Base-by-base conservation (phyloP, 1,284 basidiomycete genomes). In the Prillingera fragicola region DNA sequence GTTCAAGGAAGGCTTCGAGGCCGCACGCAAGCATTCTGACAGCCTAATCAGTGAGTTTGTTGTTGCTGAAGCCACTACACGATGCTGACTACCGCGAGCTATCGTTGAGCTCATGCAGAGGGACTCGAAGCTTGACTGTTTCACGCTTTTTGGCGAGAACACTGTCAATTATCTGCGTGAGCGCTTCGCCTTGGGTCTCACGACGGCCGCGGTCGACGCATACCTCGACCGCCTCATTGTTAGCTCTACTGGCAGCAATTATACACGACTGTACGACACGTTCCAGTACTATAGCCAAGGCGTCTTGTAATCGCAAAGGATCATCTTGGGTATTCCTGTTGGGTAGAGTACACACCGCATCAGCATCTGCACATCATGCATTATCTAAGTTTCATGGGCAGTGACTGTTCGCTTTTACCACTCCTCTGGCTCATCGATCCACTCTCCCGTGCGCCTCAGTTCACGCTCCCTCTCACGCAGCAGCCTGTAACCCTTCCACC, bases 21-120 rank as follows among this genome's bases (percentile, higher is more conserved):
- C 85, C 31, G 87, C 87, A 27, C 75, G 95, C 55, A 98, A 97
- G 70, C 91, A 98, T 59, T 95, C 94, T 49, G 95, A 98, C 70
- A 79, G 92, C 55, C 87, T 99, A 60, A 85, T 96, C 65, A 95
- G 87, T 89, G 59, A 67, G 85, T 78, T 13, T 23, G 31, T 14
- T 19, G 26, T 5, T 29, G 34, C n/a, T 22, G 19, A 24, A 33
- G 22, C 33, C 24, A 29, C 19, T 19, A 5, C n/a, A n/a, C n/a
- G n/a, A n/a, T n/a, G n/a, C n/a, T n/a, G n/a, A n/a, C n/a, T n/a
- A 10, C 6, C 34, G 14, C 4, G 44, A 87, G 85, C 89, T 37
- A 78, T 97, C 56, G 90, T 97, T 27, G 92, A 97, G 65, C 74
- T 96, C 35, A 96, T 96, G 92, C 89, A 94, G 70, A 91, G 88